Percentiles rank a stretch among this genome's conserved stretches.
Evolutionary conservation across 2,329 filamentous ascomycete species (phyloP).

Genomic region (Orbilia ellipsospora): DNA sequence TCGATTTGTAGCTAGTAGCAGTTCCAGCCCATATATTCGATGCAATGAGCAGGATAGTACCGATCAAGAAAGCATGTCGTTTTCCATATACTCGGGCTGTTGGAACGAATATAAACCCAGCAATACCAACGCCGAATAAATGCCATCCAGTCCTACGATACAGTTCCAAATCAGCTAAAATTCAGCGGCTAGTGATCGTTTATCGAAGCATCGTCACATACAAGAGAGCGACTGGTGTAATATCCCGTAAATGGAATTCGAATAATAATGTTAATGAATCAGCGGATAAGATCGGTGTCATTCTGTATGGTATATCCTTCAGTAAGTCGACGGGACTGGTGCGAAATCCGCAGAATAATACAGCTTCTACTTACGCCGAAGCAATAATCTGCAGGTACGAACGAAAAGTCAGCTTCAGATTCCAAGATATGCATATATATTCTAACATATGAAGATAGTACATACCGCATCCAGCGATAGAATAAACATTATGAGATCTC

Average conservation of each 20-base stretch:
- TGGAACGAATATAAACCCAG: conserved; percentile 86
- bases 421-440: neutral
- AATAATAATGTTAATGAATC: conserved; percentile 82
- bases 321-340: conserved; percentile 10
- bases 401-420: conserved; percentile 24
- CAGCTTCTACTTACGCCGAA: conserved; percentile 67
- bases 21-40: conserved; percentile 81
- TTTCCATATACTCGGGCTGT: conserved; percentile 92
- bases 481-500: conserved; percentile 81
- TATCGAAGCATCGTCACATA: conserved; percentile 12
- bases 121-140: conserved; percentile 81
- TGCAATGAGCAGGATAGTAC: conserved; percentile 76
- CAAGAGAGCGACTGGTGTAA: conserved; percentile 49
- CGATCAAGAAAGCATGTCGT: conserved; percentile 84
- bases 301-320: conserved; percentile 59
- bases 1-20: conserved; percentile 74
- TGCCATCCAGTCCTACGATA: conserved; percentile 61
- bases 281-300: conserved; percentile 87
- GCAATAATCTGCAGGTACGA: conserved; percentile 72
- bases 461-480: conserved; percentile 76
- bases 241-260: conserved; percentile 67
- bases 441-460: neutral
- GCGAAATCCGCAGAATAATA: neutral
- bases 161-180: conserved; percentile 69
- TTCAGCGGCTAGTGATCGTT: neutral